Percentiles rank a stretch among this genome's conserved stretches.
Evolutionary conservation across 2,329 filamentous ascomycete species (phyloP).

Genomic region (Trematosphaeria pertusa): DNA sequence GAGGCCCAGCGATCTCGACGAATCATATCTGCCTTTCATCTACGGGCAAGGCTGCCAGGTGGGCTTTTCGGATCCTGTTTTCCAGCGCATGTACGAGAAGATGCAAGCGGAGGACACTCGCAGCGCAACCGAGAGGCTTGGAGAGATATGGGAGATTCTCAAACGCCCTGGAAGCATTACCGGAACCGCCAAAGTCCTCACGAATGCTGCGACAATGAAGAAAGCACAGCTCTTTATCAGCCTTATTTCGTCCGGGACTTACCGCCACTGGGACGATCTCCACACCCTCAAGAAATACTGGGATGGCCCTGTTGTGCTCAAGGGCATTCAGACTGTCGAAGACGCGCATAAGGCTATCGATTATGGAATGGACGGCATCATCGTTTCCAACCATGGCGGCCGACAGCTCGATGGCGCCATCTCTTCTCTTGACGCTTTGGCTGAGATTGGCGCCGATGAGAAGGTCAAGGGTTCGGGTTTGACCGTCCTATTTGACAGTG

Average conservation of each 20-base stretch:
- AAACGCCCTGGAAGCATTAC: constrained; percentile 43
- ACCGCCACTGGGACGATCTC: constrained; percentile 45
- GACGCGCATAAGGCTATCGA: constrained; percentile 46
- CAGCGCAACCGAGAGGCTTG: constrained; percentile 38
- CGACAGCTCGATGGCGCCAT: constrained; percentile 47
- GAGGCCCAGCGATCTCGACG: constrained; percentile 72
- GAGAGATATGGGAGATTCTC: constrained; percentile 46
- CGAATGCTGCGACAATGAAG: constrained; percentile 41
- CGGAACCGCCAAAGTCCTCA: constrained; percentile 41
- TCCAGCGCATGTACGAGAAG: constrained; percentile 43
- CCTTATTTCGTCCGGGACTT: constrained; percentile 43
- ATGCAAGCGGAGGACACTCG: constrained; percentile 40
- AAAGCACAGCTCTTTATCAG: constrained; percentile 47
- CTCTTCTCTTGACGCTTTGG: constrained; percentile 42
- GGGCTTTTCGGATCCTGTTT: constrained; percentile 46
- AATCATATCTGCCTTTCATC: constrained; percentile 66
- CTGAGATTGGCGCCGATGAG: constrained; percentile 44
- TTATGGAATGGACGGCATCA: constrained; percentile 45
- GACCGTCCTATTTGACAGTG: constrained; percentile 46
- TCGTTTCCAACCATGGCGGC: constrained; percentile 49
- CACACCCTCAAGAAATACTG: constrained; percentile 41
- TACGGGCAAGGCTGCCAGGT: constrained; percentile 48
- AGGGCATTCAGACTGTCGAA: constrained; percentile 48
- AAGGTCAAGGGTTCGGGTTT: constrained; percentile 38
- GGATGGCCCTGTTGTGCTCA: constrained; percentile 49